Evolutionary conservation across 345 rosid species (phyloP), one percentile per base, ranked within the genome.

Genomic region (Eucalyptus coolabah): DNA sequence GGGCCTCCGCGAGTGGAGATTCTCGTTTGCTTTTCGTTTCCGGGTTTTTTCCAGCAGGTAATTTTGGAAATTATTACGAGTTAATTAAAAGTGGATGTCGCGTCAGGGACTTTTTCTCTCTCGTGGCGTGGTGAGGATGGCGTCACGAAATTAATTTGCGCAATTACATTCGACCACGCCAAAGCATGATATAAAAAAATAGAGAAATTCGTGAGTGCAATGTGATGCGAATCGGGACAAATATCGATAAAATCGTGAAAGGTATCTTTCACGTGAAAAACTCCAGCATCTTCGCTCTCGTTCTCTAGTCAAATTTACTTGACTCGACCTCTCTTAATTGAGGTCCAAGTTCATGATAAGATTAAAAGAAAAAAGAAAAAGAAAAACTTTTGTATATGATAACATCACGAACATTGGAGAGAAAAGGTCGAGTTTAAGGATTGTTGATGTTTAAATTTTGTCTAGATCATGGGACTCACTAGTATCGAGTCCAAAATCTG

Each of bases 371-470:
- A 72, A 51, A 51, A 5, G 7, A 50, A 51, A 50, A 6, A 50
- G 1, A 4, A 0, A 51, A 51, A 51, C 54, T 17, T 72, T 8
- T 9, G 65, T 40, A 3, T 32, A 6, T 18, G 3, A 1, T 21
- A 11, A 21, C 15, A 13, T 30, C 18, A 6, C 7, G 17, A 12
- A 37, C 47, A 19, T 10, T 10, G 0, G 1, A 34, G 45, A 72
- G 45, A 34, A 18, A 34, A 37, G 28, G 28, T 9, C 28, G 1
- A 10, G 28, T 0, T 37, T 37, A 37, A 72, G 14, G 21, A 37
- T 1, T 2, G 47, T 37, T 4, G 16, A 12, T 77, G 83, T 14
- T 0, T 11, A 12, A 77, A 12, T 40, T 77, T 4, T 10, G 7
- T 6, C 11, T 77, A 21, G 6, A 12, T 21, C 9, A 11, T 6